These are phyloP conservation scores for Phaeosphaeriaceae sp. DNA, from an alignment of 2,329 filamentous ascomycete species.

Conservation along the genomic window DNA sequence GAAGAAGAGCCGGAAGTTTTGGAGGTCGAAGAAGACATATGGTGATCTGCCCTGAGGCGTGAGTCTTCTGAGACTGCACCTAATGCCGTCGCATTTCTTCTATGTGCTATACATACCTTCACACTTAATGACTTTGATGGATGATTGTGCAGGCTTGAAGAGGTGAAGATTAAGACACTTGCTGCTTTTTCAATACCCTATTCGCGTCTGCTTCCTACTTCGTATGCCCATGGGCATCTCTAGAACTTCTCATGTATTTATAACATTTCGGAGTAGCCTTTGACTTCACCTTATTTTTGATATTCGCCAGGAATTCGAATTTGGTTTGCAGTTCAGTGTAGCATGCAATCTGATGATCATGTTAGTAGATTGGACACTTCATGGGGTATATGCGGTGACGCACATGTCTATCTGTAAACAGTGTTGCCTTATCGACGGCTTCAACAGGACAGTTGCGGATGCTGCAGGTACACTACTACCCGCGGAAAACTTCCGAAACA, in stretches of 20 bases:
- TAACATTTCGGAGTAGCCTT: background rate
- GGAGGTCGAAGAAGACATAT: slow-evolving; percentile 40
- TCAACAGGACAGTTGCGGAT: background rate
- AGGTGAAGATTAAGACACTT: background rate
- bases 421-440: background rate
- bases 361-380: too few species aligned
- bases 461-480: background rate
- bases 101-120: background rate
- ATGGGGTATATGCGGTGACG: background rate
- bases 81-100: background rate
- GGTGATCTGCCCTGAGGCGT: slow-evolving; percentile 24
- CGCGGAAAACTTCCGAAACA: background rate
- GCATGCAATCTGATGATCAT: background rate
- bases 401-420: background rate
- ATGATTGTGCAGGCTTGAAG: background rate
- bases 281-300: background rate
- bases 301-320: background rate
- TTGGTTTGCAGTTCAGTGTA: background rate
- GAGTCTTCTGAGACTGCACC: background rate
- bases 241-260: background rate
- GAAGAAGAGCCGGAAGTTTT: slow-evolving; percentile 43
- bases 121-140: background rate
- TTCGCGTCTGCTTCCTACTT: background rate
- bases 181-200: slow-evolving; percentile 2
- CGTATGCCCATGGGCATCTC: background rate